Percentiles rank a stretch among this genome's conserved stretches.
phyloP scores from a whole-genome alignment of 2,329 filamentous ascomycete genomes.

The Trichothecium roseum region DNA sequence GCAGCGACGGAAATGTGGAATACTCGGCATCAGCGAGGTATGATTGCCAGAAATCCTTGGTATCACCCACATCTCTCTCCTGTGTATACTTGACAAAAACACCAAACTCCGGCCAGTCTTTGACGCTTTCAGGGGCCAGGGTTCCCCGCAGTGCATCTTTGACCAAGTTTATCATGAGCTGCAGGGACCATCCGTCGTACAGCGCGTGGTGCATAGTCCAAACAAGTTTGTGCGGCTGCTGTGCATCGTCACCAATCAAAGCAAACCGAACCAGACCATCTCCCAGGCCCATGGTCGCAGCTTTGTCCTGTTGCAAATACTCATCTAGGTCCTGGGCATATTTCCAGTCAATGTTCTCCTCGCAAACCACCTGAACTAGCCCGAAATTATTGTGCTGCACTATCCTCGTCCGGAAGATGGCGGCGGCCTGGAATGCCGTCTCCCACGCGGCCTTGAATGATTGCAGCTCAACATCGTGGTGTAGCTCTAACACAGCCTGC shows the following conservation, averaged over 20 bases:
- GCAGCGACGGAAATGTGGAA: conserved; percentile 10
- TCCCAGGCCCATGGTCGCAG: neutral
- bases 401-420: conserved; percentile 35
- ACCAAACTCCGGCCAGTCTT: conserved; percentile 17
- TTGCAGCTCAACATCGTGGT: neutral
- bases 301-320: conserved; percentile 14
- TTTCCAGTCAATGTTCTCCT: conserved; percentile 14
- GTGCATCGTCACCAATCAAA: conserved; percentile 6
- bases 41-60: conserved; percentile 11
- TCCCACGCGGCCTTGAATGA: conserved; percentile 25
- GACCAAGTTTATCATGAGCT: neutral
- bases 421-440: conserved; percentile 27
- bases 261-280: conserved; percentile 10
- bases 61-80: conserved; percentile 11
- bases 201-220: conserved; percentile 9
- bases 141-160: neutral
- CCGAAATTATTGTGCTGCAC: conserved; percentile 30
- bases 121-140: conserved; percentile 10
- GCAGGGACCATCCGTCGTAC: neutral
- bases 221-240: conserved; percentile 7
- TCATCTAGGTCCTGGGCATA: conserved; percentile 17
- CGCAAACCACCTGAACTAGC: conserved; percentile 34
- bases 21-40: conserved; percentile 9
- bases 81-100: conserved; percentile 9
- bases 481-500: neutral